These are phyloP conservation scores for Krasilnikovozyma curviuscula DNA, from an alignment of 768 basidiomycete species.

Conservation along the genomic window DNA sequence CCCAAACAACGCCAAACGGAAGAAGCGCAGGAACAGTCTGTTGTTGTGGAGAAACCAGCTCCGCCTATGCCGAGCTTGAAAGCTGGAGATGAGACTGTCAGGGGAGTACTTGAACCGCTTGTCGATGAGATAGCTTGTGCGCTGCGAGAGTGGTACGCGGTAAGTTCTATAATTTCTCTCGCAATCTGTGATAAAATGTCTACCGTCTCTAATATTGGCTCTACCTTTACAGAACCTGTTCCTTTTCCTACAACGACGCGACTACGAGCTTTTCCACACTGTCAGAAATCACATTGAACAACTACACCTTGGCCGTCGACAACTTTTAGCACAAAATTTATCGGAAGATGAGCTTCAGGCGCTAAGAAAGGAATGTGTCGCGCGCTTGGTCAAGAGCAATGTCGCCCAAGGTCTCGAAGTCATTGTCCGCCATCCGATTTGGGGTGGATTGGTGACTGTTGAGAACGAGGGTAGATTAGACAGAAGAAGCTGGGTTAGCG, in stretches of 20 bases:
- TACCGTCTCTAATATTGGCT: background rate
- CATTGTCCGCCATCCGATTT: constrained; percentile 84
- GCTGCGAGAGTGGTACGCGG: constrained; percentile 78
- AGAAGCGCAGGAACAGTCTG: constrained; percentile 1
- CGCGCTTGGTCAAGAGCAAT: constrained; percentile 69
- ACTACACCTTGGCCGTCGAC: constrained; percentile 74
- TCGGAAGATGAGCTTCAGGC: constrained; percentile 67
- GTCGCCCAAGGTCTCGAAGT: constrained; percentile 81
- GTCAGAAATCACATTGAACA: constrained; percentile 79
- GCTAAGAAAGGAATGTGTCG: constrained; percentile 69
- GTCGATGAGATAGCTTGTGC: constrained; percentile 96
- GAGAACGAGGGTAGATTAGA: constrained; percentile 71
- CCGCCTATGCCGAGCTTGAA: constrained; percentile 88
- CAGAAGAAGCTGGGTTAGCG: constrained; percentile 65
- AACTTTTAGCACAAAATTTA: constrained; percentile 69
- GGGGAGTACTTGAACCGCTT: constrained; percentile 66
- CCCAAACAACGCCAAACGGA: background rate
- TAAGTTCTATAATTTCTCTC: background rate
- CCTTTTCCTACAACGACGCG: constrained; percentile 67
- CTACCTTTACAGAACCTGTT: constrained; percentile 38
- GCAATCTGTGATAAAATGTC: constrained; percentile 25
- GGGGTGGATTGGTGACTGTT: constrained; percentile 75
- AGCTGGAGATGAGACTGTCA: constrained; percentile 78
- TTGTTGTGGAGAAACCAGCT: constrained; percentile 38
- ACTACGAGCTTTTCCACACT: constrained; percentile 70